These are phyloP conservation scores for Dendrobium nobile DNA, from an alignment of 106 monocot genomes.

Conservation along the genomic window DNA sequence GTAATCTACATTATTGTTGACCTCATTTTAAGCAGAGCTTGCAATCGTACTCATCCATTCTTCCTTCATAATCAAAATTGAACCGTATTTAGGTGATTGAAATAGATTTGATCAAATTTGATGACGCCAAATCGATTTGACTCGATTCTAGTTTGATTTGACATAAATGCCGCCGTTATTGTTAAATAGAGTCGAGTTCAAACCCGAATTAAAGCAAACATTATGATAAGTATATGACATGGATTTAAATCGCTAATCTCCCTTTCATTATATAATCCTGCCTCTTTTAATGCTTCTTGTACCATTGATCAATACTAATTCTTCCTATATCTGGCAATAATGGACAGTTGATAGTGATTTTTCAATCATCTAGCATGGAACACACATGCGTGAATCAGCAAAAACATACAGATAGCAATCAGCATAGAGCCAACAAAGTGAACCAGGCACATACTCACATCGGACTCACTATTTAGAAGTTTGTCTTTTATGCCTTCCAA, in stretches of 20 bases:
- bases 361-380: background rate
- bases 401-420: background rate
- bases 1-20: too few relatives aligned
- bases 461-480: conserved; percentile 23
- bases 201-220: background rate
- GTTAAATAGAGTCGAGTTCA: too few relatives aligned
- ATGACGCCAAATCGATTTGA: too few relatives aligned
- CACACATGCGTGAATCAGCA: background rate
- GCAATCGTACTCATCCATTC: too few relatives aligned
- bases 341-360: background rate
- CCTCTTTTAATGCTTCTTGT: background rate
- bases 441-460: conserved; percentile 22
- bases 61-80: too few relatives aligned
- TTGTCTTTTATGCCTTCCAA: conserved; percentile 41
- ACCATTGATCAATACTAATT: background rate
- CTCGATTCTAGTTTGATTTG: too few relatives aligned
- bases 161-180: too few relatives aligned
- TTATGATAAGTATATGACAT: background rate
- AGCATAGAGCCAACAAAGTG: background rate
- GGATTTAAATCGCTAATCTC: background rate
- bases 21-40: too few relatives aligned
- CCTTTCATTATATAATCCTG: background rate
- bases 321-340: background rate
- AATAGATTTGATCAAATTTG: too few relatives aligned
- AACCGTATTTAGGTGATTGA: too few relatives aligned